Evolutionary conservation across 129 eudicot genomes (phyloP).

Genomic region (Saposhnikovia divaricata): DNA sequence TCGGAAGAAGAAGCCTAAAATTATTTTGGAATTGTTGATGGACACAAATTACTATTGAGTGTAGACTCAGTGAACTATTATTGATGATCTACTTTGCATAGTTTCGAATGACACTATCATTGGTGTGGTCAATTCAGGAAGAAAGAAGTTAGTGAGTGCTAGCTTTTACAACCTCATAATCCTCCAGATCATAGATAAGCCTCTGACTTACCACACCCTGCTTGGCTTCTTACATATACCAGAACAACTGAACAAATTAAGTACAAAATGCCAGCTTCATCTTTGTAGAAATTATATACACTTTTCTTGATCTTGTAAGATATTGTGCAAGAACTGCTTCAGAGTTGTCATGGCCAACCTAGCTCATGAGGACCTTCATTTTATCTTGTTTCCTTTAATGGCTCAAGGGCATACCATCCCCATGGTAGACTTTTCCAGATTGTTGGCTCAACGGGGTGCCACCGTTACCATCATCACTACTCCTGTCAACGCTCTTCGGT

Average conservation of each 20-base stretch:
- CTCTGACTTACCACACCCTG: background rate
- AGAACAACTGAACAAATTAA: background rate
- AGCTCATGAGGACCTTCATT: background rate
- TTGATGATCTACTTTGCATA: no score
- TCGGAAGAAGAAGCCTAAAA: background rate
- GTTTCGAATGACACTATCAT: no score
- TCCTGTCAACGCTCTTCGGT: conserved; percentile 5
- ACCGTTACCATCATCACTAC: conserved; percentile 1
- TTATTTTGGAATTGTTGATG: background rate
- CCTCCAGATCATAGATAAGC: background rate
- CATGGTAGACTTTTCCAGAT: background rate
- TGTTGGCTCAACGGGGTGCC: background rate
- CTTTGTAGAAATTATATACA: background rate
- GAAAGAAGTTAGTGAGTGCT: background rate
- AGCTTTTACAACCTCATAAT: background rate
- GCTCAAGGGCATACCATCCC: conserved; percentile 7
- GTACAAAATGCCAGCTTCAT: background rate
- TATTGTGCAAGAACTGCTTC: background rate
- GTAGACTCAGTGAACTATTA: no score
- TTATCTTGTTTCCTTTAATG: conserved; percentile 5
- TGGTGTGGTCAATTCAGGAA: background rate
- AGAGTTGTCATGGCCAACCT: background rate
- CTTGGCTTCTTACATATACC: background rate
- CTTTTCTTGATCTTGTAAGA: background rate
- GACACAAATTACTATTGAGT: background rate